Evolutionary conservation across 768 basidiomycete species (phyloP).

Genomic region (Leccinum subgranulosum): DNA sequence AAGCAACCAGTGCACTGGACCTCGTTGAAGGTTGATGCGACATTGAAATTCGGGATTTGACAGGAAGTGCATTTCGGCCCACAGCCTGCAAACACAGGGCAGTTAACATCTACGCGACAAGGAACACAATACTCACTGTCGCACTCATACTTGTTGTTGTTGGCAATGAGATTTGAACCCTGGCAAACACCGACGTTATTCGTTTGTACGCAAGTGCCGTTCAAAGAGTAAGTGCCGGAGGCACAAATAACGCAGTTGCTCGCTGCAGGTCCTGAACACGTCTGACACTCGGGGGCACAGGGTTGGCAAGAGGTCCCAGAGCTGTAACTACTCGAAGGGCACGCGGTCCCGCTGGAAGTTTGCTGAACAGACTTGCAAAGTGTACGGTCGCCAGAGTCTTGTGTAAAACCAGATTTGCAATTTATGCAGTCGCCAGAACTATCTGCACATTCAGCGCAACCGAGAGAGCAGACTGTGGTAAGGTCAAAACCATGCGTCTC

Average conservation of each 20-base stretch:
- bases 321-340: slow-evolving; percentile 66
- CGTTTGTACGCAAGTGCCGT: slow-evolving; percentile 67
- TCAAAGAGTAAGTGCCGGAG: slow-evolving; percentile 55
- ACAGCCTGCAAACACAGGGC: slow-evolving; percentile 50
- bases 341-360: slow-evolving; percentile 50
- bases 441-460: slow-evolving; percentile 69
- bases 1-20: slow-evolving; percentile 77
- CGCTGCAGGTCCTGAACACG: slow-evolving; percentile 66
- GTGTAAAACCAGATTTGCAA: slow-evolving; percentile 70
- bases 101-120: neutral
- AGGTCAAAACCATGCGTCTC: slow-evolving; percentile 1
- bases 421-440: slow-evolving; percentile 66
- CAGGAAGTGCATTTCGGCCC: slow-evolving; percentile 81
- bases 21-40: slow-evolving; percentile 60
- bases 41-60: slow-evolving; percentile 67
- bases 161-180: slow-evolving; percentile 66
- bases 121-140: slow-evolving; percentile 49
- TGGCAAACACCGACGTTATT: slow-evolving; percentile 70
- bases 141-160: slow-evolving; percentile 81
- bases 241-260: slow-evolving; percentile 72
- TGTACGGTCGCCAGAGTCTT: slow-evolving; percentile 61
- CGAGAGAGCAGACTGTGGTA: slow-evolving; percentile 61
- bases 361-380: slow-evolving; percentile 55
- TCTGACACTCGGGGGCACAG: slow-evolving; percentile 66
- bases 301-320: slow-evolving; percentile 49